Base-by-base conservation (phyloP, 805 yeast species). In the Suhomyces sp. region DNA sequence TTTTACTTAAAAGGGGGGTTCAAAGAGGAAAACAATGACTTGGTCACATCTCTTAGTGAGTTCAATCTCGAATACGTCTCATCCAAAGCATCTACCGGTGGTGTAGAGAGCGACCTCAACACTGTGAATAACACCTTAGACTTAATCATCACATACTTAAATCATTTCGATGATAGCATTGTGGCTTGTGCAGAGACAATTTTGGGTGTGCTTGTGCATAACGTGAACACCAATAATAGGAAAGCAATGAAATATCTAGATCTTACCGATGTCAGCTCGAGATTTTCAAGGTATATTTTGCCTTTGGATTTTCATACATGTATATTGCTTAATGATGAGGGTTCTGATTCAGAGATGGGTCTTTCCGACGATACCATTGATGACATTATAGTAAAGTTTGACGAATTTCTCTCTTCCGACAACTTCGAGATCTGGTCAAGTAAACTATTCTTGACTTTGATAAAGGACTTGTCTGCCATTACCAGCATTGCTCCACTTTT, bases 191-290 rank as follows among this genome's bases (percentile, higher is more conserved):
- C 76, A 43, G 81, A 80, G 39, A 54, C 73, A 3, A 59, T 76
- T 5, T 40, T 76, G 7, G 82, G 83, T 1, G 72, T 66, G 8
- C 59, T 78, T 15, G 53, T 76, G 1, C 57, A 65, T 51, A 67
- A 64, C 25, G 64, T 60, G 49, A 53, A 58, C n/a, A 44, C 49
- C 35, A 59, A 47, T 10, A 53, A 29, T 8, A 49, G 15, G 13
- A 66, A 62, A 24, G 52, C 65, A 1, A 39, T 31, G 12, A 61
- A 62, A 31, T 60, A 55, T 49, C 19, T 72, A 2, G 58, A 67
- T 6, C 65, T 66, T 49, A 58, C 60, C 6, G 27, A 21, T 1
- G 39, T 63, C 24, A 55, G 61, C 43, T 27, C 55, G 4, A 22
- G 53, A 0, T 63, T 53, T 25, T 12, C 43, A 3, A 56, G 57